Base-by-base conservation (phyloP, 2,329 filamentous ascomycete genomes). In the Fusarium metavorans region DNA sequence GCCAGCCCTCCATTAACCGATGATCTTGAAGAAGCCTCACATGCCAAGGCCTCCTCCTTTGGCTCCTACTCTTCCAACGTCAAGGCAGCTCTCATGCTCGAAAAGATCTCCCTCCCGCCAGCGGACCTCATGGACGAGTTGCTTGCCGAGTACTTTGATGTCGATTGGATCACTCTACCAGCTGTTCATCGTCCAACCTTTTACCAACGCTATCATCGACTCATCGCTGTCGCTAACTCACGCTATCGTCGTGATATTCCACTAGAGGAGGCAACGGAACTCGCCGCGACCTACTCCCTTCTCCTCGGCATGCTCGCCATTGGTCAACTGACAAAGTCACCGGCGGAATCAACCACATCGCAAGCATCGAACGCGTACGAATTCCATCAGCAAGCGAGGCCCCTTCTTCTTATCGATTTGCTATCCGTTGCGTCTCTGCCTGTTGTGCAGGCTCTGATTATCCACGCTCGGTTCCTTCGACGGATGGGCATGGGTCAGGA, bases 1-100 rank as follows among this genome's bases (percentile, higher is more conserved):
- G 72, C 76, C 25, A 79, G 77, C 34, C 77, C 77, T 20, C 77
- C 77, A 4, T 54, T 79, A 32, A 79, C 78, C 6, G 77, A 79
- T 48, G 78, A 79, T 54, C 74, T 79, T 9, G 77, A 79, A 62
- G 78, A 79, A 34, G 63, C 63, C 8, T 56, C 70, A 2, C 66
- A 68, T 1, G 56, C 67, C 68, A 76, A 75, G 66, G 62, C 72
- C n/a, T 76, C 77, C 0, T 77, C 76, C 2, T 79, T 79, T 20
- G 77, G 77, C 10, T 79, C 77, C 9, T 79, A 79, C 52, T 79
- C 77, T n/a, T 79, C 77, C 37, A 76, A 79, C n/a, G 56, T 68
- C 58, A 76, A 72, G 60, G 77, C 77, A 7, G 77, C 77, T 14
- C 39, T 77, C 18, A 79, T 79, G 77, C 75, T 79, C 6, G 73